Evolutionary conservation across 495 filamentous ascomycete genomes (phyloP), one percentile per base, ranked within the genome.

Genomic region (Rostrohypoxylon terebratum): DNA sequence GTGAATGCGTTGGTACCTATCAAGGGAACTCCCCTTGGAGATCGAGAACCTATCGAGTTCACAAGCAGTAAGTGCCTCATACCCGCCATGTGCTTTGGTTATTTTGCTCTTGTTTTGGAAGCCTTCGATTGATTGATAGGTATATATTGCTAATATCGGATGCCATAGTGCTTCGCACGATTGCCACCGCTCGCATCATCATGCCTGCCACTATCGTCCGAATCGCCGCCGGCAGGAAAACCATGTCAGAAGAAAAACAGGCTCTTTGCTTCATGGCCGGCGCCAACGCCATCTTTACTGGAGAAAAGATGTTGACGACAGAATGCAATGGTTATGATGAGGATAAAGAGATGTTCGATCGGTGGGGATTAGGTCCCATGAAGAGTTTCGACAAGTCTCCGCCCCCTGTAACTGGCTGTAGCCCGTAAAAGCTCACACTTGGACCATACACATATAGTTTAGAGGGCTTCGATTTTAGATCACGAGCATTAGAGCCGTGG

Each of bases 261-360:
- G 87, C 91, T 20, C 78, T 93, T 66, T 95, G 93, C 75, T 96
- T 95, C 79, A 87, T 90, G 85, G 92, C 93, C 0, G 93, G 93
- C 25, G 93, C 93, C 0, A 96, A 96, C 77, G 93, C 93, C 11
- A 87, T 96, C 7, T 96, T 96, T 78, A 96, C 93, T 0, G 93
- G 93, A 18, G 93, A 96, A 82, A 94, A 93, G 85, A 95, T 96
- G 93, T 75, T 95, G 82, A 96, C 93, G 16, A 95, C 93, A 0
- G 91, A 91, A 62, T 94, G 92, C 77, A 94, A 90, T 69, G 93
- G 93, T 4, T 96, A 92, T 91, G 93, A 94, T 69, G 92, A 94
- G 80, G 93, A 96, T 71, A 88, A 86, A 58, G 87, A 66, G 7
- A 91, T 95, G 88, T 94, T 96, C 80, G 88, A 90, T 8, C 83